Base-by-base conservation (phyloP, 1,139 yeast species). In the Saccharomyces pastorianus region DNA sequence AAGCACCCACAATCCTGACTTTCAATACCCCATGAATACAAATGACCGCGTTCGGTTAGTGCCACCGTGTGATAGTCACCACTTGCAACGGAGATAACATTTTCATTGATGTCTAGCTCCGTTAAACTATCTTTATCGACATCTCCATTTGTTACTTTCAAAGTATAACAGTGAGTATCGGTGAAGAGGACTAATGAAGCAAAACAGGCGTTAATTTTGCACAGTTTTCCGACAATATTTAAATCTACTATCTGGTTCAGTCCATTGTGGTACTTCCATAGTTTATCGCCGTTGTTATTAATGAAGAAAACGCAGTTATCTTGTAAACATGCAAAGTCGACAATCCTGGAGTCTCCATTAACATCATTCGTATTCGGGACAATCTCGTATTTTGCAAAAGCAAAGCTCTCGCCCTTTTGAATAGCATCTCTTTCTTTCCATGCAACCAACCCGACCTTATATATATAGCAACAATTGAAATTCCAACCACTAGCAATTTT, bases 31-130 rank as follows among this genome's bases (percentile, higher is more conserved):
- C 95, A 87, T 4, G 84, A 72, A 52, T 78, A 73, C n/a, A 85
- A 59, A 3, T 77, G 74, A 0, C 95, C 95, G 13, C 76, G 74
- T 49, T 75, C 73, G 1, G 84, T 75, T 9, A 87, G 70, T 0
- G 89, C 95, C 53, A 87, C 64, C 50, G 71, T 76, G 65, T 88
- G 96, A 63, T 85, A 84, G 65, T 88, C 95, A 0, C 95, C 96
- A 56, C 84, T 78, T 1, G 82, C 83, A 1, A 87, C 70, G 4
- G 83, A 77, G 2, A 82, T 73, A 46, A 87, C 77, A 13, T 53
- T 58, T 26, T 64, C 70, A 58, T 84, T 88, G 23, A 84, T 65
- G 53, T 64, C 68, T 14, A 66, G 51, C 28, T 60, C 53, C 1
- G 59, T 51, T n/a, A 60, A 49, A 17, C 69, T 61, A 6, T 54